These are phyloP conservation scores for Phlyctochytrium planicorne DNA, from an alignment of 192 early-diverging fungal genomes.

Conservation along the genomic window DNA sequence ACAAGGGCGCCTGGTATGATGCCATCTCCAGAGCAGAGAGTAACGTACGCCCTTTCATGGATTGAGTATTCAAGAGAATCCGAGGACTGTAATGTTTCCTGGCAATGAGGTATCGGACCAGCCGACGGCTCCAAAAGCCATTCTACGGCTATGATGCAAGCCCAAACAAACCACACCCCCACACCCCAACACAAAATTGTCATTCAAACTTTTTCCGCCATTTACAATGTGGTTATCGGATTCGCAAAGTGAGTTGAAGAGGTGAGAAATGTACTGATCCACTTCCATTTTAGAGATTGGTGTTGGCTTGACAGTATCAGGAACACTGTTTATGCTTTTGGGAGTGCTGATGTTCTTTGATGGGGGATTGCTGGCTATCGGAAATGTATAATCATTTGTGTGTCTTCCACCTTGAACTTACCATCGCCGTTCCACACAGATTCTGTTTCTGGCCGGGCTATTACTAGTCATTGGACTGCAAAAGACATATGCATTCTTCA, in stretches of 20 bases:
- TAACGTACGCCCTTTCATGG: constrained; percentile 9
- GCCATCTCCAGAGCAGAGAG: constrained; percentile 23
- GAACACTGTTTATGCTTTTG: constrained; percentile 85
- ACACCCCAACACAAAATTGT: too few relatives aligned
- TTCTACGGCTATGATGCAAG: too few relatives aligned
- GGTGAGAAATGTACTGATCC: too few relatives aligned
- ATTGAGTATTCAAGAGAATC: neutral
- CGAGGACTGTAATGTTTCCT: too few relatives aligned
- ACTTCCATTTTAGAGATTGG: constrained; percentile 90
- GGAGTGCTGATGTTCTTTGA: constrained; percentile 97
- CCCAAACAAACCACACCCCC: too few relatives aligned
- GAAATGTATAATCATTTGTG: constrained; percentile 64
- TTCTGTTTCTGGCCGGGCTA: constrained; percentile 87
- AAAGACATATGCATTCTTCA: constrained; percentile 87
- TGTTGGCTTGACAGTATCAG: constrained; percentile 91
- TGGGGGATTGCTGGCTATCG: constrained; percentile 90
- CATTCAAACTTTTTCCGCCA: too few relatives aligned
- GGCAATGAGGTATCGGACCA: too few relatives aligned
- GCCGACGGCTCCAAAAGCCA: too few relatives aligned
- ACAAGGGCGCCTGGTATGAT: constrained; percentile 17
- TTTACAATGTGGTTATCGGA: too few relatives aligned
- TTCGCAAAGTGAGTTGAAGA: too few relatives aligned
- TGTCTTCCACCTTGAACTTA: neutral
- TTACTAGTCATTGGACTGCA: constrained; percentile 84
- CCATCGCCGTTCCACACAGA: constrained; percentile 41